A percentile compares a stretch with the other conserved stretches of the same genome.
Evolutionary conservation across 257 asterid species (phyloP).

Genomic region (Nyctanthes arbortristis): DNA sequence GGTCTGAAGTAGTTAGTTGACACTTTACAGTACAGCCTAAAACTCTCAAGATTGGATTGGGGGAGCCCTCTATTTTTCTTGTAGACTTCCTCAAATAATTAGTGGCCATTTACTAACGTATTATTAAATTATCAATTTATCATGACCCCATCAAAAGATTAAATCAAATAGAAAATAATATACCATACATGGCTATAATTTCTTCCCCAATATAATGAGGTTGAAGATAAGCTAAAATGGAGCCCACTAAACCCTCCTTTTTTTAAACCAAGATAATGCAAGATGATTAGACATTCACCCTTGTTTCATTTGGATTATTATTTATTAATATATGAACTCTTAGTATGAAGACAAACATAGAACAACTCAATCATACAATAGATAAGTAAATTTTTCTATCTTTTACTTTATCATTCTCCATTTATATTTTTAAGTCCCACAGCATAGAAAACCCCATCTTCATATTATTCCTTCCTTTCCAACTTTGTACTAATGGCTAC

Average conservation of each 20-base stretch:
- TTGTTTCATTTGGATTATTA: not conserved
- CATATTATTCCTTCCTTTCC: not conserved
- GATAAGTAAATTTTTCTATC: constrained; percentile 12
- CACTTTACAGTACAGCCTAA: no score
- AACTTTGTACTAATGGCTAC: constrained; percentile 45
- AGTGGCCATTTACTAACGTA: no score
- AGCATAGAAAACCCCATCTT: constrained; percentile 1
- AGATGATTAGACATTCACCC: constrained; percentile 42
- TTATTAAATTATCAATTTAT: not conserved
- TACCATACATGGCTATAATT: constrained; percentile 28
- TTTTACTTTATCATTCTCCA: constrained; percentile 30
- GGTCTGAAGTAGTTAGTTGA: no score
- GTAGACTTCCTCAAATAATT: no score
- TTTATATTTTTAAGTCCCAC: constrained; percentile 24
- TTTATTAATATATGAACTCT: constrained; percentile 12
- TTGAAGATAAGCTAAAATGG: constrained; percentile 60
- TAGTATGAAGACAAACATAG: constrained; percentile 25
- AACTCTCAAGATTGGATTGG: no score
- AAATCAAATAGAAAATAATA: constrained; percentile 1
- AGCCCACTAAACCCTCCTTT: constrained; percentile 33
- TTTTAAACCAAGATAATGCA: constrained; percentile 35
- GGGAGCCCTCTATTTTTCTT: no score
- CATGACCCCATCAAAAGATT: constrained; percentile 5
- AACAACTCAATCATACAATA: constrained; percentile 13
- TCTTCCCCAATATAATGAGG: constrained; percentile 36